phyloP scores from a whole-genome alignment of 2,329 filamentous ascomycete genomes.

The Arthroderma sp. region DNA sequence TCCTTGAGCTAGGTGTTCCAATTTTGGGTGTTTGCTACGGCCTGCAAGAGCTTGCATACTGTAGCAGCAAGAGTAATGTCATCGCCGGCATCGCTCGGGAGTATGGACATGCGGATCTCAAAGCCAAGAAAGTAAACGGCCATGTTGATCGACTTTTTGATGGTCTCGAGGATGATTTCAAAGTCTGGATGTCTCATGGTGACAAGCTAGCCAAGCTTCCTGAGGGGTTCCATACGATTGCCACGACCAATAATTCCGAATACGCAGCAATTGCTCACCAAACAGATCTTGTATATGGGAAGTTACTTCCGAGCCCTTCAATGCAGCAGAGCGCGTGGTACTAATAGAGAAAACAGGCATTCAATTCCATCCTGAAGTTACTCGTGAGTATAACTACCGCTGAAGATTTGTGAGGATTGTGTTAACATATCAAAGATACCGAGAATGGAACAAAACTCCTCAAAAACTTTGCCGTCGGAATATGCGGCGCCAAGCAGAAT shows the following conservation, averaged over 20 bases:
- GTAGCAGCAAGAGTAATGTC: slow-evolving; percentile 51
- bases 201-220: slow-evolving; percentile 73
- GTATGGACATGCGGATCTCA: slow-evolving; percentile 58
- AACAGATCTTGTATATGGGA: slow-evolving; percentile 43
- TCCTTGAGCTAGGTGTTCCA: slow-evolving; percentile 61
- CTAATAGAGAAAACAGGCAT: slow-evolving; percentile 35
- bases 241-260: slow-evolving; percentile 59
- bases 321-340: slow-evolving; percentile 8
- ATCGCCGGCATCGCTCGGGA: slow-evolving; percentile 53
- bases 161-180: slow-evolving; percentile 55
- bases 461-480: slow-evolving; percentile 69
- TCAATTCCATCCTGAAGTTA: slow-evolving; percentile 84
- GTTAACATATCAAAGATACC: slow-evolving; percentile 38
- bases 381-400: slow-evolving; percentile 20
- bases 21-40: slow-evolving; percentile 50
- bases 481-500: slow-evolving; percentile 61
- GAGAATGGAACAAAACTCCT: slow-evolving; percentile 53
- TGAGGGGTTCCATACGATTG: slow-evolving; percentile 58
- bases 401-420: no score
- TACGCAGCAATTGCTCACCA: slow-evolving; percentile 60
- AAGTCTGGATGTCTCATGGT: slow-evolving; percentile 77
- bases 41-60: slow-evolving; percentile 60
- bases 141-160: slow-evolving; percentile 63
- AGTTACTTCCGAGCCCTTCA: slow-evolving; percentile 15
- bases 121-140: slow-evolving; percentile 39